These are phyloP conservation scores for Podila epicladia DNA, from an alignment of 192 early-diverging fungal genomes.

Conservation along the genomic window DNA sequence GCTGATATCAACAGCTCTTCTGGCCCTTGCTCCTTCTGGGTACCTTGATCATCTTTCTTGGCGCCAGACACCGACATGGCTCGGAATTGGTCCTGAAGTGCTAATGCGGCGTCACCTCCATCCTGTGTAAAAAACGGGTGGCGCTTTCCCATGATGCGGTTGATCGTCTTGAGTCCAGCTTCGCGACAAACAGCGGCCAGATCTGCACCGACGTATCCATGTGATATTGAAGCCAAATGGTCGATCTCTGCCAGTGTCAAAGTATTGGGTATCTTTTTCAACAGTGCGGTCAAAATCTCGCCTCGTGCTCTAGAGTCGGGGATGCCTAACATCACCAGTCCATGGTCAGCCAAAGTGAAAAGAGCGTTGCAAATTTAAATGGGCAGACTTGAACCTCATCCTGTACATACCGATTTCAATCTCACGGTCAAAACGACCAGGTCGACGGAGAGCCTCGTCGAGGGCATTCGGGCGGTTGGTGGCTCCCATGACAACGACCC, in stretches of 20 bases:
- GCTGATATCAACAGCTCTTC: conserved; percentile 56
- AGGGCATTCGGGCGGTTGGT: conserved; percentile 92
- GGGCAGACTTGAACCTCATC: no score
- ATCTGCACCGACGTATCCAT: conserved; percentile 99
- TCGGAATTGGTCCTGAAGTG: conserved; percentile 8
- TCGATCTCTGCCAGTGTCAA: conserved; percentile 68
- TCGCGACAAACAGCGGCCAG: conserved; percentile 87
- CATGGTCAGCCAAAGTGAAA: no score
- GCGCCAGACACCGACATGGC: conserved; percentile 14
- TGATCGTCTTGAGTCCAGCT: conserved; percentile 84
- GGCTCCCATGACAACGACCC: conserved; percentile 88
- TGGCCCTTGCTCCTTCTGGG: not conserved
- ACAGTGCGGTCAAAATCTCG: conserved; percentile 77
- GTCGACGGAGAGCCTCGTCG: conserved; percentile 90
- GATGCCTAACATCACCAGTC: conserved; percentile 58
- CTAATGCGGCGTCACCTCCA: not conserved
- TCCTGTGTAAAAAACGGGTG: not conserved
- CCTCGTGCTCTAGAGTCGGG: conserved; percentile 74
- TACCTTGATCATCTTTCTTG: not conserved
- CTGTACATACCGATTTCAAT: conserved; percentile 76
- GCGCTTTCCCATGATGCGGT: conserved; percentile 45
- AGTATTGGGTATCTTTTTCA: conserved; percentile 73
- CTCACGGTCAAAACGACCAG: conserved; percentile 95
- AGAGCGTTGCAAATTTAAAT: no score
- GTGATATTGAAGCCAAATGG: conserved; percentile 70